Evolutionary conservation across 768 basidiomycete genomes (phyloP).

Genomic region (Cystobasidium onofrii): DNA sequence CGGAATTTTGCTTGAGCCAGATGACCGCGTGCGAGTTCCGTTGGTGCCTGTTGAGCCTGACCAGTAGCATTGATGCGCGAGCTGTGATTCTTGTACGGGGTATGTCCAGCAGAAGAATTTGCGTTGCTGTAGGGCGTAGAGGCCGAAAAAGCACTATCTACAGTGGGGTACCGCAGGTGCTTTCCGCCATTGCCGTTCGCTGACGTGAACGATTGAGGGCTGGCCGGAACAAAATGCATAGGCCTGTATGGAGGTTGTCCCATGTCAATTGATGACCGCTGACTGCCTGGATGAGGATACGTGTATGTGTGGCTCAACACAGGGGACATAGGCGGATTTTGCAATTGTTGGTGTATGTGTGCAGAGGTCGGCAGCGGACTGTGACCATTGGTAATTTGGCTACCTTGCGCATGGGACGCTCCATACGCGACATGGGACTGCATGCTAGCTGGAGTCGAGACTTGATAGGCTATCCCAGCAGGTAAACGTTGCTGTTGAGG

Average conservation of each 20-base stretch:
- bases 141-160: not conserved
- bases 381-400: not conserved
- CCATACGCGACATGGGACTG: not conserved
- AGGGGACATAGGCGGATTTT: slow-evolving; percentile 1
- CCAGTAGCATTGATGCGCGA: not conserved
- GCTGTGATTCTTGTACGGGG: not conserved
- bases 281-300: not conserved
- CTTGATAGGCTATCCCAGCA: not conserved
- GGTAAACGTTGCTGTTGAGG: not conserved
- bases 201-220: not conserved
- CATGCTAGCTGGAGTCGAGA: not conserved
- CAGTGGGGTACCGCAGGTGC: not conserved
- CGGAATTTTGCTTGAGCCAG: slow-evolving; percentile 30
- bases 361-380: not conserved
- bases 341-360: not conserved
- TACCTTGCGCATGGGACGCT: not conserved
- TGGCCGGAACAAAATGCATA: not conserved
- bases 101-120: not conserved
- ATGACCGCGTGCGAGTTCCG: slow-evolving; percentile 35
- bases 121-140: slow-evolving; percentile 1
- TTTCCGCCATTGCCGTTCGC: not conserved
- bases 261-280: not conserved
- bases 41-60: slow-evolving; percentile 24
- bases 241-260: not conserved
- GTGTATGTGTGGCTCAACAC: not conserved